phyloP scores from a whole-genome alignment of 2,329 filamentous ascomycete species.

The Colletotrichum chrysophilum region DNA sequence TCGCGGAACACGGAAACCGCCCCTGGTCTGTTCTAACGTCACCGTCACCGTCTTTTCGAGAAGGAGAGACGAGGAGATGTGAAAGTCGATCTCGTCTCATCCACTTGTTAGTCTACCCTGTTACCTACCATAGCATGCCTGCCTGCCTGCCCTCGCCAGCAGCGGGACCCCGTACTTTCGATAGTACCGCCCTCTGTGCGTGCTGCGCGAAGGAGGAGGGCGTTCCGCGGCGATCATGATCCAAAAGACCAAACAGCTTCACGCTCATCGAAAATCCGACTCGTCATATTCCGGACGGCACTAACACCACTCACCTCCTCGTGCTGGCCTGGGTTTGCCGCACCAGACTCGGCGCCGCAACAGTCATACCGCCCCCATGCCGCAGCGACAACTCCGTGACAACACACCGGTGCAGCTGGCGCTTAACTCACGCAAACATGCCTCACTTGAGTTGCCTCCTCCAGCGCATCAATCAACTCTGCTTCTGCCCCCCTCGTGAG shows the following conservation, averaged over 20 bases:
- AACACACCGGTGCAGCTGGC: conserved; percentile 18
- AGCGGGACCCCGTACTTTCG: background rate
- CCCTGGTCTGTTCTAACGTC: conserved; percentile 16
- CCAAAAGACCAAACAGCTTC: background rate
- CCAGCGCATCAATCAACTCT: background rate
- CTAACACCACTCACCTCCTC: background rate
- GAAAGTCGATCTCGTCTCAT: conserved; percentile 12
- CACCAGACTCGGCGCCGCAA: background rate
- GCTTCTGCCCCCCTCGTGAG: background rate
- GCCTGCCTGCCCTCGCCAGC: background rate
- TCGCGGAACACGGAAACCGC: conserved; percentile 18
- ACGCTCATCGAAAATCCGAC: conserved; percentile 4
- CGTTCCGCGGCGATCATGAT: conserved; percentile 9
- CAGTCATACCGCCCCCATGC: background rate
- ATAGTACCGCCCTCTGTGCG: background rate
- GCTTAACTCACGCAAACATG: conserved; percentile 7
- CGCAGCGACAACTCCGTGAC: background rate
- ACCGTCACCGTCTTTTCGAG: conserved; percentile 23
- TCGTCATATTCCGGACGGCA: background rate
- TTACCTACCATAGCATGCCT: background rate
- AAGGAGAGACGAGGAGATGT: background rate
- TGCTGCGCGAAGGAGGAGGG: background rate
- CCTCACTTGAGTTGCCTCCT: background rate
- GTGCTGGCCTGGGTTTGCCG: background rate
- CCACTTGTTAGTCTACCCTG: background rate